Percentiles rank a stretch among this genome's conserved stretches.
phyloP scores from a whole-genome alignment of 2,329 filamentous ascomycete species.

The Pezizomycotina sp. region DNA sequence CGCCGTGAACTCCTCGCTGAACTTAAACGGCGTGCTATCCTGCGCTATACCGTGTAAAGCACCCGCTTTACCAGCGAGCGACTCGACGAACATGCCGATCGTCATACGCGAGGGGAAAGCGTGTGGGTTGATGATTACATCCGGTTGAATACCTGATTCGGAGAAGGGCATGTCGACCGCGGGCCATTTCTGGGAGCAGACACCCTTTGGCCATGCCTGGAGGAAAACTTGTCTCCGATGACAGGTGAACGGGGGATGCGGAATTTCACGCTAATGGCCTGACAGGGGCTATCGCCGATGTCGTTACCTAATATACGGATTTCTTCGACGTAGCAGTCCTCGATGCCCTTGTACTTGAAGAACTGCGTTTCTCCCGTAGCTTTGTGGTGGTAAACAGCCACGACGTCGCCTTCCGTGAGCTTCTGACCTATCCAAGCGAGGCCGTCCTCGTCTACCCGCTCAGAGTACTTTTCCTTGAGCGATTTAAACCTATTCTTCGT shows the following conservation, averaged over 20 bases:
- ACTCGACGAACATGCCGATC: conserved; percentile 98
- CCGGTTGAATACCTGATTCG: conserved; percentile 88
- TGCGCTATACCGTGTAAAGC: conserved; percentile 90
- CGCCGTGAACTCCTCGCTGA: conserved; percentile 80
- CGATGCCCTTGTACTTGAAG: conserved; percentile 90
- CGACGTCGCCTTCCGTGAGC: conserved; percentile 62
- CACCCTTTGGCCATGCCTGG: conserved; percentile 97
- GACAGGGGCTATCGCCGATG: conserved; percentile 62
- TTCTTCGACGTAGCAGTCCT: conserved; percentile 79
- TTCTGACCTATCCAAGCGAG: conserved; percentile 64
- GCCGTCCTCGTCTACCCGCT: conserved; percentile 50
- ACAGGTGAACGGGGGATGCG: conserved; percentile 76
- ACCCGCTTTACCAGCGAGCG: conserved; percentile 83
- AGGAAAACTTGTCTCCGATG: conserved; percentile 98
- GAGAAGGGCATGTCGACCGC: conserved; percentile 88
- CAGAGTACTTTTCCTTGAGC: conserved; percentile 16
- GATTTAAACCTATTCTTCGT: conserved; percentile 12
- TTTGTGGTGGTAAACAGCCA: conserved; percentile 62
- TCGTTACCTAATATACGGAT: conserved; percentile 78
- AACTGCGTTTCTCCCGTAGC: conserved; percentile 63
- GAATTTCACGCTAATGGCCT: conserved; percentile 83
- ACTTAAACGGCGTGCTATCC: conserved; percentile 88
- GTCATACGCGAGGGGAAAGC: conserved; percentile 99
- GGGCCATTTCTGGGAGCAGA: conserved; percentile 90
- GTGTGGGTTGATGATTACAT: conserved; percentile 98